These are phyloP conservation scores for Fusarium sulawesiense DNA, from an alignment of 2,329 filamentous ascomycete species.

Conservation along the genomic window DNA sequence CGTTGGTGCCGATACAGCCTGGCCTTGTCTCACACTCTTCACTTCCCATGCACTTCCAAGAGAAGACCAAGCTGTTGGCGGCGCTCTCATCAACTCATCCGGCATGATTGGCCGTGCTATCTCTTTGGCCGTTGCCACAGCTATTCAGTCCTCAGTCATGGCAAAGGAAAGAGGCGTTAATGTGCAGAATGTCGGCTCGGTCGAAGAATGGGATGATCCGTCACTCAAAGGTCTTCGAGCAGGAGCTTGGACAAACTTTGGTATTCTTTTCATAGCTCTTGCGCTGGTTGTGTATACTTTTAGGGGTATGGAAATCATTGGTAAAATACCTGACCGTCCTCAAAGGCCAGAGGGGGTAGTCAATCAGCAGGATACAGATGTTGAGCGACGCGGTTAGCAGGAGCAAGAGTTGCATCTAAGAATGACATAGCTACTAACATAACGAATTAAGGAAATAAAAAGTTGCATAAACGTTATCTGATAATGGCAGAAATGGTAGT, in stretches of 20 bases:
- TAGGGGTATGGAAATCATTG: constrained; percentile 64
- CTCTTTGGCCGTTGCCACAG: constrained; percentile 73
- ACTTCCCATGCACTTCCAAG: constrained; percentile 70
- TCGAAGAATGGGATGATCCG: constrained; percentile 57
- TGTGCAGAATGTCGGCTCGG: constrained; percentile 57
- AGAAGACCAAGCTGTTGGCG: constrained; percentile 75
- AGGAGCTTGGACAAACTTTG: constrained; percentile 65
- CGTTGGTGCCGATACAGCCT: constrained; percentile 74
- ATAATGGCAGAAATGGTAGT: not conserved
- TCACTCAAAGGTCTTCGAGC: constrained; percentile 62
- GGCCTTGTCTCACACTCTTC: constrained; percentile 73
- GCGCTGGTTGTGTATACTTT: constrained; percentile 61
- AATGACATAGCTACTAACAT: not conserved
- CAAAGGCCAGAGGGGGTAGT: constrained; percentile 40
- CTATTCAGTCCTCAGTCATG: constrained; percentile 72
- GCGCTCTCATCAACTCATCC: constrained; percentile 74
- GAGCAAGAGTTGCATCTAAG: not conserved
- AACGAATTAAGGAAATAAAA: not conserved
- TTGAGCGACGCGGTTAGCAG: constrained; percentile 26
- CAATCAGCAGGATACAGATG: constrained; percentile 32
- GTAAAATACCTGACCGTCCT: constrained; percentile 50
- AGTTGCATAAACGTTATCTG: not conserved
- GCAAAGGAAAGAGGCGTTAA: constrained; percentile 58
- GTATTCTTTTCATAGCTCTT: constrained; percentile 57
- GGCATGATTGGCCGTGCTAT: constrained; percentile 74